phyloP scores from a whole-genome alignment of 129 eudicot species.

The Dittrichia graveolens region DNA sequence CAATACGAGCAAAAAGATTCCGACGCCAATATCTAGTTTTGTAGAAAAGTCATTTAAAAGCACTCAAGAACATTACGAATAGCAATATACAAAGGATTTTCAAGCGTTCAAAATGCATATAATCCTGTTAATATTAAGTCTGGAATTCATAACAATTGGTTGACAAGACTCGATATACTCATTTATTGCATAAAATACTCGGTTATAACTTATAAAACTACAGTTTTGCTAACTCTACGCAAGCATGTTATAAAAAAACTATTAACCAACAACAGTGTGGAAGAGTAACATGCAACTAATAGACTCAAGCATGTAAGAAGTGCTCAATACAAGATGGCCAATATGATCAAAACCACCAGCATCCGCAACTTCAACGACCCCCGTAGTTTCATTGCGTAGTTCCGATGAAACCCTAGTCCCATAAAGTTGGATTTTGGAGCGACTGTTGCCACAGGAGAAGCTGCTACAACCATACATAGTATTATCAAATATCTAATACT shows the following conservation, averaged over 20 bases:
- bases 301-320: not conserved
- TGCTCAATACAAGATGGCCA: constrained; percentile 12
- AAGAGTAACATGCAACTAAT: not conserved
- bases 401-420: constrained; percentile 33
- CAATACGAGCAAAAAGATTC: too few species aligned
- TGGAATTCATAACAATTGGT: too few species aligned
- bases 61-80: too few species aligned
- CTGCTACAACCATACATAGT: constrained; percentile 8
- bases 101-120: too few species aligned
- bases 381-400: constrained; percentile 17
- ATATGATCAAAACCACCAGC: constrained; percentile 10
- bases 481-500: not conserved
- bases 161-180: too few species aligned
- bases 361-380: constrained; percentile 19
- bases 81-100: too few species aligned
- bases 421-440: constrained; percentile 21
- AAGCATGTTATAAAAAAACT: not conserved
- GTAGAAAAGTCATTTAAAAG: too few species aligned
- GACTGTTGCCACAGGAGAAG: constrained; percentile 27
- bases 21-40: too few species aligned
- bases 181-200: too few species aligned
- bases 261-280: not conserved
- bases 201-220: not conserved
- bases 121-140: too few species aligned
- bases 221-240: not conserved